Conservation (phyloP, 2,329 filamentous ascomycete genomes). For the Diaporthe destruens region DNA sequence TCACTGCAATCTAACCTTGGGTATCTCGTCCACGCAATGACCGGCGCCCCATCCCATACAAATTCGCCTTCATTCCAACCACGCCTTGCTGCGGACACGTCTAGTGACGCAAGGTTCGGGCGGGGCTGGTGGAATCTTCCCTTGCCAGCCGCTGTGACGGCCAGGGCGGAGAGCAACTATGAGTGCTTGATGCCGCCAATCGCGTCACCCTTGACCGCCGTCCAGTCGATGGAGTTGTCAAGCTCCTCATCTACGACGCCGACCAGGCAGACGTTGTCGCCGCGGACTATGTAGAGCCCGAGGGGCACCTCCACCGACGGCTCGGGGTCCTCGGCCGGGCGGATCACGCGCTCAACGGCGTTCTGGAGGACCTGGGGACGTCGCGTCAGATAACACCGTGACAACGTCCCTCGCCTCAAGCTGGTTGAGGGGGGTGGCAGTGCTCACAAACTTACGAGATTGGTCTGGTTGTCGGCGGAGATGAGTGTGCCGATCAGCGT, state of each 20-base stretch:
- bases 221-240: constrained; percentile 93
- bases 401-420: neutral
- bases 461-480: constrained; percentile 91
- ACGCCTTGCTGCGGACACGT: neutral
- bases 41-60: constrained; percentile 12
- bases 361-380: constrained; percentile 76
- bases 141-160: too few relatives aligned
- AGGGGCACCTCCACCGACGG: constrained; percentile 84
- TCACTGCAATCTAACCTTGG: constrained; percentile 32
- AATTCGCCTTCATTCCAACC: neutral
- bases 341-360: constrained; percentile 91
- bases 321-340: constrained; percentile 84
- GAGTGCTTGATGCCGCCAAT: constrained; percentile 88
- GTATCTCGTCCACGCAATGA: constrained; percentile 38
- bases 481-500: constrained; percentile 86
- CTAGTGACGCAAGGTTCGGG: neutral
- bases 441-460: constrained; percentile 69
- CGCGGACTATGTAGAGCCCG: constrained; percentile 91
- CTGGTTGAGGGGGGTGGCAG: neutral
- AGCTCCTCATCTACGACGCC: constrained; percentile 91
- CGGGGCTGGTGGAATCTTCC: neutral
- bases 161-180: constrained; percentile 47
- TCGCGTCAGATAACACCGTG: neutral
- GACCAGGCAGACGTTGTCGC: constrained; percentile 93
- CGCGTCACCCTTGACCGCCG: constrained; percentile 84